A percentile compares a stretch with the other conserved stretches of the same genome.
These are phyloP conservation scores for Populus trichocarpa DNA, from an alignment of 441 rosid genomes.

Conservation along the genomic window DNA sequence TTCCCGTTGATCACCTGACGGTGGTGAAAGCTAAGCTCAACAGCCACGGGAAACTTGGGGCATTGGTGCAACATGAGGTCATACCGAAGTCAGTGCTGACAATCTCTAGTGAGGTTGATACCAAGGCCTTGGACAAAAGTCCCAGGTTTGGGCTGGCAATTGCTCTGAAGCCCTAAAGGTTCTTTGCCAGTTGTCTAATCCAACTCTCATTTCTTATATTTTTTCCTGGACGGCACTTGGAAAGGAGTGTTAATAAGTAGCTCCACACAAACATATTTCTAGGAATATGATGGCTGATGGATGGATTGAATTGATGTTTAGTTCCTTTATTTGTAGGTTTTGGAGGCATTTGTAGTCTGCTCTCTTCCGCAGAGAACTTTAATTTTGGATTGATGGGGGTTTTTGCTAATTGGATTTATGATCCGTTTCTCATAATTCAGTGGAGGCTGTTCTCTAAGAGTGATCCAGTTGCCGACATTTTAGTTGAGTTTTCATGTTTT, in stretches of 20 bases:
- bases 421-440: not conserved
- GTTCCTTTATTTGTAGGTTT: constrained; percentile 2
- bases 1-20: constrained; percentile 67
- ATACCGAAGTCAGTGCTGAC: constrained; percentile 70
- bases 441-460: not conserved
- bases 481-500: not conserved
- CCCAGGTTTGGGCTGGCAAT: constrained; percentile 79
- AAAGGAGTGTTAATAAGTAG: constrained; percentile 28
- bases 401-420: not conserved
- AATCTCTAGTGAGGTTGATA: constrained; percentile 73
- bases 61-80: constrained; percentile 85
- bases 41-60: constrained; percentile 69
- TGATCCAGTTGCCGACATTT: not conserved
- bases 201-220: not conserved
- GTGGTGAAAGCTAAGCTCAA: constrained; percentile 63
- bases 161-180: constrained; percentile 64
- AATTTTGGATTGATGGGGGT: not conserved
- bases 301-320: constrained; percentile 18
- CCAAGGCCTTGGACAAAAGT: constrained; percentile 69
- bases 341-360: not conserved
- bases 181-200: constrained; percentile 4
- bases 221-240: constrained; percentile 17
- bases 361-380: not conserved
- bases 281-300: constrained; percentile 19
- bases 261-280: constrained; percentile 22